These are phyloP conservation scores for Trichoderma afroharzianum DNA, from an alignment of 2,329 filamentous ascomycete genomes.

Conservation along the genomic window DNA sequence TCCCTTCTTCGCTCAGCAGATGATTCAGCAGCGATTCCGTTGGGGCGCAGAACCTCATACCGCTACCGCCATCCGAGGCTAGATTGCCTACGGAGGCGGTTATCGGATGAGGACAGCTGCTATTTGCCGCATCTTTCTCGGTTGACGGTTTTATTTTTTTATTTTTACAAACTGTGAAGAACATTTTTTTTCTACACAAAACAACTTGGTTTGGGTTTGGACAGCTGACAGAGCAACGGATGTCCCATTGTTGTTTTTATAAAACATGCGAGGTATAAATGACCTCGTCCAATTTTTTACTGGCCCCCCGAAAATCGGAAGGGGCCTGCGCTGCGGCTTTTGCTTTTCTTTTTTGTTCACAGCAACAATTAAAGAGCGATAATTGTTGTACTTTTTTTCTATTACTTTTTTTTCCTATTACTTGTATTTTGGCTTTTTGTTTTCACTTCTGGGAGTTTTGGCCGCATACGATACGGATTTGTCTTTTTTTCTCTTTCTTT, in stretches of 20 bases:
- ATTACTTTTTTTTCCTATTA: neutral
- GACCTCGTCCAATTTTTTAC: neutral
- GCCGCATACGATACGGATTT: slow-evolving; percentile 6
- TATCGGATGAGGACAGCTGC: slow-evolving; percentile 10
- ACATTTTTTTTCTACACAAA: neutral
- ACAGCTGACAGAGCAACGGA: neutral
- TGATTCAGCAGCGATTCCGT: slow-evolving; percentile 44
- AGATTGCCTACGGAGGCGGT: slow-evolving; percentile 24
- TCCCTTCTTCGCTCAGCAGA: slow-evolving; percentile 38
- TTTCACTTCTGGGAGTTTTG: slow-evolving; percentile 11
- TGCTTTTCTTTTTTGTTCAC: neutral
- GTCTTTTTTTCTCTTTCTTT: neutral
- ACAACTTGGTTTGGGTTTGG: neutral
- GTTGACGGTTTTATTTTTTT: slow-evolving; percentile 4
- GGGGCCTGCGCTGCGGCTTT: neutral
- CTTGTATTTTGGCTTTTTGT: neutral
- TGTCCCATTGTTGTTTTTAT: neutral
- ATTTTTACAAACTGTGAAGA: neutral
- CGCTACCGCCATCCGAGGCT: slow-evolving; percentile 47
- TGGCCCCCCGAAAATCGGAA: neutral
- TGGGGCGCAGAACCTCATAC: slow-evolving; percentile 46
- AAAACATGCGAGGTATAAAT: neutral
- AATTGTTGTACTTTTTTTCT: neutral
- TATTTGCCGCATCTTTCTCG: slow-evolving; percentile 3
- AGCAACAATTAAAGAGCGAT: slow-evolving; percentile 6